These are phyloP conservation scores for Kwoniella botswanensis DNA, from an alignment of 768 basidiomycete species.

Conservation along the genomic window DNA sequence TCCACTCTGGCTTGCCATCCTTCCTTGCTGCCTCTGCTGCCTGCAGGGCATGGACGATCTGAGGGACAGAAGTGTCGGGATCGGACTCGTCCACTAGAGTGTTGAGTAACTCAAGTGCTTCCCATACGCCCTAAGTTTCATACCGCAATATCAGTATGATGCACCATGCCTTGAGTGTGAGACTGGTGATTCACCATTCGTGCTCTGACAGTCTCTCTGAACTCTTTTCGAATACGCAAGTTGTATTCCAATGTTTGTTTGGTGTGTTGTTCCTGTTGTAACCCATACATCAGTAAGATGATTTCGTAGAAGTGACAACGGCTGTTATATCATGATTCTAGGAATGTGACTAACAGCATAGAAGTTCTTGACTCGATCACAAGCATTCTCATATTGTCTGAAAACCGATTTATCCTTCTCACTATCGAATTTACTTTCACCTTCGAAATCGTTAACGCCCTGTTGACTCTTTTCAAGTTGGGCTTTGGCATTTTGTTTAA, in stretches of 20 bases:
- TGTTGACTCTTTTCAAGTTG: not conserved
- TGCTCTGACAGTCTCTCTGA: slow-evolving; percentile 69
- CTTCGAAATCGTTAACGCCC: slow-evolving; percentile 16
- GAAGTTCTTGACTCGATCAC: slow-evolving; percentile 55
- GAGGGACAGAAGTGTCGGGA: slow-evolving; percentile 67
- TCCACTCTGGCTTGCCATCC: slow-evolving; percentile 58
- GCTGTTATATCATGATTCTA: too few relatives aligned
- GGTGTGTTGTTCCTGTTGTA: slow-evolving; percentile 57
- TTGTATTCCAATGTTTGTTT: slow-evolving; percentile 89
- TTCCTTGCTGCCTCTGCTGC: slow-evolving; percentile 58
- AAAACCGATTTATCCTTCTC: slow-evolving; percentile 55
- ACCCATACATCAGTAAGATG: not conserved
- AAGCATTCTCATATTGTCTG: slow-evolving; percentile 53
- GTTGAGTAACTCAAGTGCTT: slow-evolving; percentile 67
- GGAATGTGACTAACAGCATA: too few relatives aligned
- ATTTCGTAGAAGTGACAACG: too few relatives aligned
- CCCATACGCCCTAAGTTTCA: slow-evolving; percentile 45
- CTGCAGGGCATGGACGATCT: slow-evolving; percentile 89
- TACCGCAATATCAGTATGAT: not conserved
- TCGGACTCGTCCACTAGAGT: slow-evolving; percentile 88
- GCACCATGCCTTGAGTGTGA: not conserved
- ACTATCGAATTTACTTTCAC: slow-evolving; percentile 49
- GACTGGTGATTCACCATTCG: slow-evolving; percentile 63
- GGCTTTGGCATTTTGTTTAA: slow-evolving; percentile 22
- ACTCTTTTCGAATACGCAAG: slow-evolving; percentile 71